These are phyloP conservation scores for Microcyclosporella mali DNA, from an alignment of 2,329 filamentous ascomycete species.

Conservation along the genomic window DNA sequence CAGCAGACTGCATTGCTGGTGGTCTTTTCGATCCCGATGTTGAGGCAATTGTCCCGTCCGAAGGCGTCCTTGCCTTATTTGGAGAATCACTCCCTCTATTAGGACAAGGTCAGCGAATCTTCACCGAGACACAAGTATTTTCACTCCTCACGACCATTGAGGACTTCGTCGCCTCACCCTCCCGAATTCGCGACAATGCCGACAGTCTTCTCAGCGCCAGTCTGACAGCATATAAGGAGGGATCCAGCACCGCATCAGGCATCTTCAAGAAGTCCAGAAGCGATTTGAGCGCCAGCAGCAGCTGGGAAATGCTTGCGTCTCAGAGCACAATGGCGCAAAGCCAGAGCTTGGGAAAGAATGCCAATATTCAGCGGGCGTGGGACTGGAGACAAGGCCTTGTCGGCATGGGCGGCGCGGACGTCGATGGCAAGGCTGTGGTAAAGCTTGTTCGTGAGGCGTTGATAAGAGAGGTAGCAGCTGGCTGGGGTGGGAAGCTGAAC, in stretches of 20 bases:
- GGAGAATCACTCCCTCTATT: slow-evolving; percentile 78
- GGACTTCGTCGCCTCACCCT: slow-evolving; percentile 24
- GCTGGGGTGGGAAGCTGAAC: slow-evolving; percentile 18
- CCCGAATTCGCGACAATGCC: slow-evolving; percentile 25
- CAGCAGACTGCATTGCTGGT: slow-evolving; percentile 84
- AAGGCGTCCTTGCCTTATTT: slow-evolving; percentile 75
- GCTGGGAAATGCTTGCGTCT: slow-evolving; percentile 26
- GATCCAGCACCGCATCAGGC: slow-evolving; percentile 9
- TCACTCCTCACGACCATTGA: slow-evolving; percentile 24
- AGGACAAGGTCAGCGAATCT: slow-evolving; percentile 44
- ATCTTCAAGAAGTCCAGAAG: slow-evolving; percentile 14
- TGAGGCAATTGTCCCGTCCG: slow-evolving; percentile 79
- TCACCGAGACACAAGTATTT: slow-evolving; percentile 25
- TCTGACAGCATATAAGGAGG: slow-evolving; percentile 20
- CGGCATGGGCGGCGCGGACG: slow-evolving; percentile 11
- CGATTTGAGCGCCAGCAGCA: slow-evolving; percentile 22
- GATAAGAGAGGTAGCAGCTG: slow-evolving; percentile 17
- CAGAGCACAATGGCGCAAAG: slow-evolving; percentile 10
- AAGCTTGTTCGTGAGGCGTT: slow-evolving; percentile 16
- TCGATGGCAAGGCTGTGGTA: slow-evolving; percentile 11
- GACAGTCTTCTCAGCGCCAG: slow-evolving; percentile 24
- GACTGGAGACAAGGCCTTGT: slow-evolving; percentile 21
- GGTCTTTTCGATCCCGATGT: slow-evolving; percentile 77
- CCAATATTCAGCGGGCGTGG: slow-evolving; percentile 15
- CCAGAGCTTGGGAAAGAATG: slow-evolving; percentile 9